Base-by-base conservation (phyloP, 768 basidiomycete species). In the Tulasnella sp. region DNA sequence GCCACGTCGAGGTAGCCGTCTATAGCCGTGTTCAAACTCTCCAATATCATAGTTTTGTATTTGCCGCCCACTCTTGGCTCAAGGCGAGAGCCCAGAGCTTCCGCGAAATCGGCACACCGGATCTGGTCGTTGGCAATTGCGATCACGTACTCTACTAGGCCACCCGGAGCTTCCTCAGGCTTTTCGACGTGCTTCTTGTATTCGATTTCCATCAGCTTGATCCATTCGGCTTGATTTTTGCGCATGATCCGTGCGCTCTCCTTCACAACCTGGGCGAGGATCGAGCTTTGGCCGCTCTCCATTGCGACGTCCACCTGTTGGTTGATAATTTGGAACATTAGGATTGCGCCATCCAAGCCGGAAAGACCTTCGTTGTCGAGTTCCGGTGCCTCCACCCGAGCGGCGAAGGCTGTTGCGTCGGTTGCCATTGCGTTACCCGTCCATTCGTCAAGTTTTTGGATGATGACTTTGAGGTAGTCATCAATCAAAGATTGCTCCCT, bases 1-100 rank as follows among this genome's bases (percentile, higher is more conserved):
- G 97, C 97, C 52, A 99, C 95, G 85, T 99, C 98, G 81, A 99
- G 90, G 85, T 97, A 99, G 3, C 98, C 98, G 84, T 99, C 97
- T 82, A 99, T 98, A 44, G 97, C 96, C 81, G 97, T 94, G 87
- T 98, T 98, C 75, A 99, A 87, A 68, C 91, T 90, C 83, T 96
- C 95, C 82, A 90, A 92, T 83, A 99, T 97, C 7, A 90, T 88
- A 19, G 87, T 88, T 68, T 92, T 88, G 85, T 99, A 99, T 86
- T 98, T 99, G 83, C 94, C 92, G 12, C 94, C 95, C 6, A 99
- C 97, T 73, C 98, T 90, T 1, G 93, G 91, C 86, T 99, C 97
- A 36, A 99, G 86, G 39, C 97, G 92, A 14, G 88, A 91, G 34
- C 94, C 90, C 2, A 99, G 88, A 2, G 92, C 90, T 86, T 99